Evolutionary conservation across 2,329 filamentous ascomycete genomes (phyloP), one percentile per base, ranked within the genome.

Genomic region (Epicoccum sorghinum): DNA sequence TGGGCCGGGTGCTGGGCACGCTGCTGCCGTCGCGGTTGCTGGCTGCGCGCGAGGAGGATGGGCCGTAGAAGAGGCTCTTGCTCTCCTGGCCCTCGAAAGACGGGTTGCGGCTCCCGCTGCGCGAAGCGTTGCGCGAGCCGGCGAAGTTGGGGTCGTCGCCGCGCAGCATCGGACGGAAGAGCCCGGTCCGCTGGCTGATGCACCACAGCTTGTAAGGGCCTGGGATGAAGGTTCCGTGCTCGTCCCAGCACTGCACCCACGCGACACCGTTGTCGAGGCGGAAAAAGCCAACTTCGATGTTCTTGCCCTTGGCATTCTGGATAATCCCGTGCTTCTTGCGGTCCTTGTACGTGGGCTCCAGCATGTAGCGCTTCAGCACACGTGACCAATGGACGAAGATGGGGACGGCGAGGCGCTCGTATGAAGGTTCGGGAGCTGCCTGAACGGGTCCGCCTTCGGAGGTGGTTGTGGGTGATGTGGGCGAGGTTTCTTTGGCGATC

Each of bases 231-330:
- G 70, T 73, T 48, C 78, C 79, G 36, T 79, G 67, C 22, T 74
- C 69, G 60, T 82, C 79, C 79, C 79, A 82, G 57, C 77, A 79
- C 35, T 78, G 74, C 33, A 82, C 79, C 79, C 79, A 82, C 47
- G 77, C 74, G 40, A 77, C 64, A 32, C 76, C 78, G 43, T 82
- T 77, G 51, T 82, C 80, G 25, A 82, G 75, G 10, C 71, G 75
- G 68, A 82, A 82, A 68, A 82, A 82, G 51, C 77, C 70, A 14
- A 76, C 74, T 57, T 72, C 66, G 46, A 77, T 68, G 8, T 69
- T 66, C 49, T 72, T 74, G 47, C 72, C 73, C 35, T 73, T 72
- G 14, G 73, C 67, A 48, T 76, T 67, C 14, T 68, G 69, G 50
- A 80, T 75, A 12, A 64, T 66, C 57, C 76, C 75, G 60, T 75